Evolutionary conservation across 2,329 filamentous ascomycete genomes (phyloP), one percentile per base, ranked within the genome.

Genomic region (Aureobasidium sp.): DNA sequence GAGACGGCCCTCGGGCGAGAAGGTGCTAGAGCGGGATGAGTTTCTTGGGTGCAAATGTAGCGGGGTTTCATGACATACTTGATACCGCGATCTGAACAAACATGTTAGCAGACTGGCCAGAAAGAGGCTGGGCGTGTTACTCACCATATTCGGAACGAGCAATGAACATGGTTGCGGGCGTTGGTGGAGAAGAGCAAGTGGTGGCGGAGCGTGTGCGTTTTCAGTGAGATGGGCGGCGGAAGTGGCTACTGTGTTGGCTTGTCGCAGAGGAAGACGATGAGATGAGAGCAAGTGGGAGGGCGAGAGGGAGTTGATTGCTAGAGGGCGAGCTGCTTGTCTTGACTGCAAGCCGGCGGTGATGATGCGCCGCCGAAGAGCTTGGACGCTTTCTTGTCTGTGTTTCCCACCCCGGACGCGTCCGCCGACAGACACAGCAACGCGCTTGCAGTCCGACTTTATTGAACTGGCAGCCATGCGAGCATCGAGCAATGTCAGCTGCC

Each of bases 141-240:
- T 82, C 84, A 94, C 93, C 94, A 82, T 99, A 99, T 93, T 99
- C 94, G 76, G 93, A 97, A 82, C 94, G 90, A 84, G 94, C 92
- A 85, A 99, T 97, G 86, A 99, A 99, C 94, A 96, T 96, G 72
- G 81, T 91, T 84, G 74, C 80, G 78, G 63, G n/a, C 55, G 62
- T 60, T n/a, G 41, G 55, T 48, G 55, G 55, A 31, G 29, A 58
- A 48, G 42, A 58, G 42, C 42, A 42, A 58, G 55, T 7, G 55
- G 55, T 47, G 55, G 55, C 55, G 55, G 55, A 6, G 27, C n/a
- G 9, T 58, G 29, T 42, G 22, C 0, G 20, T 48, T 11, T n/a
- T n/a, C 29, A 15, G 7, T 20, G 31, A n/a, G 31, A 17, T 25
- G 17, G 2, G 9, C 4, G 48, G 55, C 55, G 22, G 34, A 20